Evolutionary conservation across 495 filamentous ascomycete species (phyloP), one percentile per base, ranked within the genome.

Genomic region (Aspergillus taichungensis): DNA sequence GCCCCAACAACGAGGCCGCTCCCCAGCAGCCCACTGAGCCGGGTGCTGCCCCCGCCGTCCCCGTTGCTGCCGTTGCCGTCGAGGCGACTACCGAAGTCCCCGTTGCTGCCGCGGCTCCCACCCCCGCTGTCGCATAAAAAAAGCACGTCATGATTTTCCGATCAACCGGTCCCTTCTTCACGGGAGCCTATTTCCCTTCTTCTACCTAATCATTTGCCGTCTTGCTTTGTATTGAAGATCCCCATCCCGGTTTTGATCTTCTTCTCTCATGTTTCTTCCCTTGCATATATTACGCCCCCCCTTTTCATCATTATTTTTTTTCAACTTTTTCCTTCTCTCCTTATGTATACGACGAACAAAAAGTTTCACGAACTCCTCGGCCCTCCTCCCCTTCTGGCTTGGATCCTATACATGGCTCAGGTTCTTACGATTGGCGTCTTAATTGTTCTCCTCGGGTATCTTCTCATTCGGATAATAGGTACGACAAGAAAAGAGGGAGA

Each of bases 1-100:
- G 91, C 73, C 80, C 88, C 18, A 67, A 62, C 51, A 67, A 67
- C 53, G 77, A 89, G 63, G 67, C 71, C 45, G 74, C 77, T 46
- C 43, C 54, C 35, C 50, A 61, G 42, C 37, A 55, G 6, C 47
- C 52, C 46, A 53, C 69, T 60, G 53, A 68, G 65, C 48, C 62
- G n/a, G 45, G 66, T 30, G 45, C 61, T 48, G 34, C 61, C 29
- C 47, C 57, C 18, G 62, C 57, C 40, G 53, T 66, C 31, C 33
- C 53, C 13, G 43, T 56, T 49, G 53, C 46, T 41, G 36, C 59
- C 30, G 42, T 47, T 38, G 45, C 56, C 37, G 46, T 46, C 28
- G 56, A 76, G 66, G 45, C 71, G 65, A 51, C 57, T n/a, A 55
- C 64, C 35, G 57, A 66, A 41, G 53, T 63, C 39, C 50, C 71